Percentiles rank a stretch among this genome's conserved stretches.
These are phyloP conservation scores for Colletotrichum sp. DNA, from an alignment of 2,329 filamentous ascomycete genomes.

Conservation along the genomic window DNA sequence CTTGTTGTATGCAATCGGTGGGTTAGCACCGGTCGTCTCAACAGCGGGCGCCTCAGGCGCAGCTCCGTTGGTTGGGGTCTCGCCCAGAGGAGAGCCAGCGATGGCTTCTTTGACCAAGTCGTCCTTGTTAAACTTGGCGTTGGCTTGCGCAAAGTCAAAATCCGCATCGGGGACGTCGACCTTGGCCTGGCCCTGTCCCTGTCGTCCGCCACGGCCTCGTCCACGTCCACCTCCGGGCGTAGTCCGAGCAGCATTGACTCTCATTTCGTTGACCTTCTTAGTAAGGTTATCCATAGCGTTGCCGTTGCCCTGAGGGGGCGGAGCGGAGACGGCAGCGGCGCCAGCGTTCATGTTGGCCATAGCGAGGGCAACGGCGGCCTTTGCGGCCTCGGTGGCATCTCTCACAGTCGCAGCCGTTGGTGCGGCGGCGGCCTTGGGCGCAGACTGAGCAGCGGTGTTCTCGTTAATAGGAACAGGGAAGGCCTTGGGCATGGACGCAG, in stretches of 20 bases:
- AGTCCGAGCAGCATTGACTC: slow-evolving; percentile 60
- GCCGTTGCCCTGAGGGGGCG: slow-evolving; percentile 31
- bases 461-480: slow-evolving; percentile 11
- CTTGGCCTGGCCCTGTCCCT: slow-evolving; percentile 53
- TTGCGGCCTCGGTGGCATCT: slow-evolving; percentile 76
- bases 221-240: slow-evolving; percentile 46
- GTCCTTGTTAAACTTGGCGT: slow-evolving; percentile 54
- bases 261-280: slow-evolving; percentile 79
- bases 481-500: slow-evolving; percentile 42
- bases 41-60: slow-evolving; percentile 37
- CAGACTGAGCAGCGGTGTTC: slow-evolving; percentile 28
- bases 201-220: slow-evolving; percentile 50
- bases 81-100: slow-evolving; percentile 71
- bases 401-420: slow-evolving; percentile 49
- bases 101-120: slow-evolving; percentile 85
- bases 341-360: slow-evolving; percentile 71
- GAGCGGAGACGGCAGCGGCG: slow-evolving; percentile 27
- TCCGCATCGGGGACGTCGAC: slow-evolving; percentile 90
- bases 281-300: slow-evolving; percentile 73
- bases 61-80: slow-evolving; percentile 47
- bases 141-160: slow-evolving; percentile 80
- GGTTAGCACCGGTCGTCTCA: slow-evolving; percentile 21
- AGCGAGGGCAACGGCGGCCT: slow-evolving; percentile 78
- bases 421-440: slow-evolving; percentile 28
- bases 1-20: slow-evolving; percentile 78